Percentiles rank a stretch among this genome's conserved stretches.
Evolutionary conservation across 2,329 filamentous ascomycete species (phyloP).

Genomic region (Colletotrichum echinochloae): DNA sequence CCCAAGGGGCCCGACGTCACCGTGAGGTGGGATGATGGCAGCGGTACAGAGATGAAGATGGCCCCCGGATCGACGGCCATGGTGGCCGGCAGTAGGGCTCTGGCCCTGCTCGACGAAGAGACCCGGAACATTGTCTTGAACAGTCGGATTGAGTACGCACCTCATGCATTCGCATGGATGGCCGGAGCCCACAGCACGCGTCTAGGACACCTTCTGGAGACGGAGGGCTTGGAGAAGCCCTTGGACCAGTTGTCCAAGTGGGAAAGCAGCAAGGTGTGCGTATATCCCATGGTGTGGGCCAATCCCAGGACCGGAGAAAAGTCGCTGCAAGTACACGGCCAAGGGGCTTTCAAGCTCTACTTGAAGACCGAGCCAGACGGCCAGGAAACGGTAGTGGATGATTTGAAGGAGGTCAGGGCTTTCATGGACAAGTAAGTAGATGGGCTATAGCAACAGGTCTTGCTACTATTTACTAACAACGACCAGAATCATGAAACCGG

Average conservation of each 20-base stretch:
- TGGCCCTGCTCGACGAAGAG: constrained; percentile 54
- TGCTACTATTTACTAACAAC: background rate
- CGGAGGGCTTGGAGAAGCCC: constrained; percentile 52
- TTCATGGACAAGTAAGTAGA: constrained; percentile 50
- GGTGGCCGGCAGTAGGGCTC: constrained; percentile 56
- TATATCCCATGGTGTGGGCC: constrained; percentile 60
- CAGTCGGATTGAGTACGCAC: constrained; percentile 60
- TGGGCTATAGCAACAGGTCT: constrained; percentile 29
- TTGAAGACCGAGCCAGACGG: constrained; percentile 50
- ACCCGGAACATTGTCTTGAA: constrained; percentile 56
- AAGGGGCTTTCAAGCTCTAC: constrained; percentile 53
- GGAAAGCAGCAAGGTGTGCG: constrained; percentile 51
- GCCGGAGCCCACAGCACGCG: constrained; percentile 53
- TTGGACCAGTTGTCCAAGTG: constrained; percentile 53
- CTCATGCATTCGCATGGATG: constrained; percentile 59
- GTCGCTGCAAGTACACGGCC: constrained; percentile 58
- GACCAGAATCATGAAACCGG: constrained; percentile 51
- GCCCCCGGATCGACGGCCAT: constrained; percentile 59
- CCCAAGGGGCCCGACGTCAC: constrained; percentile 52
- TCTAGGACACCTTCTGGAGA: constrained; percentile 55
- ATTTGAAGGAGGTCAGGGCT: constrained; percentile 52
- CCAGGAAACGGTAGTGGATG: constrained; percentile 51
- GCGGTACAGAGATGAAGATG: constrained; percentile 55
- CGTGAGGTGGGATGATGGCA: constrained; percentile 57
- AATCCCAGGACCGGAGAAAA: constrained; percentile 57